phyloP scores from a whole-genome alignment of 2,329 filamentous ascomycete species.

The Podosphaera leucotricha region DNA sequence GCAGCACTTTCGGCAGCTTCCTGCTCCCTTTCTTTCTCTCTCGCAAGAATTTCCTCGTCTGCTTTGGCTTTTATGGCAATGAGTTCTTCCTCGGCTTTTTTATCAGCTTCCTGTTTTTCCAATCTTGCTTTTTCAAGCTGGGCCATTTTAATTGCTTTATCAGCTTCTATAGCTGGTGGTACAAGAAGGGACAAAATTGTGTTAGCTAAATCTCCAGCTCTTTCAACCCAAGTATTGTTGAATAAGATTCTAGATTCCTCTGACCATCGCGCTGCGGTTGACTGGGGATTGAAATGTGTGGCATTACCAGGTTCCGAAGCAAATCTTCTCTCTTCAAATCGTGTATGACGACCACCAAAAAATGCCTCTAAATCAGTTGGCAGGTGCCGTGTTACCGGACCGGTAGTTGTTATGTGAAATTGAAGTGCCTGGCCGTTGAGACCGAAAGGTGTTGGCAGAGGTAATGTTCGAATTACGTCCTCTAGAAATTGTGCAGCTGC shows the following conservation, averaged over 20 bases:
- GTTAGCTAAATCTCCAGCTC: slow-evolving; percentile 41
- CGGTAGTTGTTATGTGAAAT: slow-evolving; percentile 31
- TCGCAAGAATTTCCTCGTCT: slow-evolving; percentile 40
- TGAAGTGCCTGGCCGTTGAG: slow-evolving; percentile 30
- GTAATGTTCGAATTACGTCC: slow-evolving; percentile 15
- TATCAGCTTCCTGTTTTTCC: slow-evolving; percentile 34
- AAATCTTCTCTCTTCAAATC: slow-evolving; percentile 10
- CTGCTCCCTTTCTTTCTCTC: slow-evolving; percentile 50
- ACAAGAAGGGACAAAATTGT: slow-evolving; percentile 51
- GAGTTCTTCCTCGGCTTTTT: slow-evolving; percentile 40
- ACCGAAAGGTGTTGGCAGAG: slow-evolving; percentile 13
- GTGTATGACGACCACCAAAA: slow-evolving; percentile 15
- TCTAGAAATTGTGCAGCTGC: slow-evolving; percentile 10
- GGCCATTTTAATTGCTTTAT: slow-evolving; percentile 43
- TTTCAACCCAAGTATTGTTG: slow-evolving; percentile 42
- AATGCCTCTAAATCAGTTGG: slow-evolving; percentile 26
- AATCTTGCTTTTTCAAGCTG: slow-evolving; percentile 30
- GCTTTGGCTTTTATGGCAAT: slow-evolving; percentile 47
- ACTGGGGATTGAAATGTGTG: slow-evolving; percentile 37
- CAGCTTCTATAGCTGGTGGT: slow-evolving; percentile 62
- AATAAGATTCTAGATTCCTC: slow-evolving; percentile 81
- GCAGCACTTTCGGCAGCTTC: slow-evolving; percentile 26
- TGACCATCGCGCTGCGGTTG: slow-evolving; percentile 59
- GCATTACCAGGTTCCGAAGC: slow-evolving; percentile 14
- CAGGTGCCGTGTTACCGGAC: slow-evolving; percentile 22